phyloP scores from a whole-genome alignment of 306 rosid species.

The Cajanus cajan region DNA sequence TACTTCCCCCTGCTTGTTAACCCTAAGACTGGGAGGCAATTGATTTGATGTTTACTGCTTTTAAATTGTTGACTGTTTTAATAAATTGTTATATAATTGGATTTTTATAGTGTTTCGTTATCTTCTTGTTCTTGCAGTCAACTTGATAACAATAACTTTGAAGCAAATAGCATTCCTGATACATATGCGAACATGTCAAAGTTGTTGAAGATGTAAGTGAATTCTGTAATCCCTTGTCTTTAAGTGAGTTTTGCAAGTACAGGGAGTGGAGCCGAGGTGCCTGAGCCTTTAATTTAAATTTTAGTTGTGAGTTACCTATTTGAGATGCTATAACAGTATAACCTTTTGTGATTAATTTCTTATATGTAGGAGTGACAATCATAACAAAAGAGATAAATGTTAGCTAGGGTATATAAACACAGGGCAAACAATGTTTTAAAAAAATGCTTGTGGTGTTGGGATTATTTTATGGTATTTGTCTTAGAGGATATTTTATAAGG shows the following conservation, averaged over 20 bases:
- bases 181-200: constrained; percentile 55
- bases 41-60: background rate
- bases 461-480: too few relatives aligned
- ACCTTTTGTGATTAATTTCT: background rate
- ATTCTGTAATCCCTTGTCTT: background rate
- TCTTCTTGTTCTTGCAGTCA: constrained; percentile 66
- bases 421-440: background rate
- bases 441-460: background rate
- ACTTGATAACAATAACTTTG: constrained; percentile 86
- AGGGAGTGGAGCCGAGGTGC: background rate
- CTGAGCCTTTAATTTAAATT: constrained; percentile 12
- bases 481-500: too few relatives aligned
- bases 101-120: constrained; percentile 15
- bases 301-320: background rate
- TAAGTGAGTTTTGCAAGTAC: constrained; percentile 20
- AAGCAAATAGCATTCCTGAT: constrained; percentile 62
- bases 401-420: background rate
- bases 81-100: background rate
- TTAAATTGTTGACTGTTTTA: background rate
- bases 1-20: background rate
- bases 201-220: constrained; percentile 77
- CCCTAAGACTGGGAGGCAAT: background rate
- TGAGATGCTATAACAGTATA: background rate
- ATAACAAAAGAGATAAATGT: constrained; percentile 1
- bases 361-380: constrained; percentile 3